phyloP scores from a whole-genome alignment of 169 alveolate genomes.

The Cryptosporidium canis region DNA sequence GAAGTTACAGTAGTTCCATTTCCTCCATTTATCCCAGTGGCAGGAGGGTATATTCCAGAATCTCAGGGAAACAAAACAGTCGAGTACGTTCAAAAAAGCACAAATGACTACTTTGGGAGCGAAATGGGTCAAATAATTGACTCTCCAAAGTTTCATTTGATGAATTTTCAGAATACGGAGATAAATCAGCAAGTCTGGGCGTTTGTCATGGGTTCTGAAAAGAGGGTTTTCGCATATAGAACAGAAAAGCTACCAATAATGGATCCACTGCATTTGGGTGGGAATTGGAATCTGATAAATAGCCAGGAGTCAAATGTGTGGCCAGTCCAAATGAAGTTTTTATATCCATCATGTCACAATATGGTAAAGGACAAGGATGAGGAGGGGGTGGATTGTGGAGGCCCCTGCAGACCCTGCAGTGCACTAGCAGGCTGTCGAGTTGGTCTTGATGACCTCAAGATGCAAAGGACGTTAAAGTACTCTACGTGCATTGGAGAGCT shows the following conservation, averaged over 20 bases:
- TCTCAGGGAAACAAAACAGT: not conserved
- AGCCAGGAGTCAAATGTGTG: not conserved
- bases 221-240: constrained; percentile 52
- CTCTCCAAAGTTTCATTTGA: constrained; percentile 17
- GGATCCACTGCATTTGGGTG: constrained; percentile 60
- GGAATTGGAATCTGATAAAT: constrained; percentile 15
- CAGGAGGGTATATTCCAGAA: constrained; percentile 52
- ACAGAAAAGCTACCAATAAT: constrained; percentile 1
- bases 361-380: constrained; percentile 80
- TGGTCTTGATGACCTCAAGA: constrained; percentile 5
- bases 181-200: constrained; percentile 62
- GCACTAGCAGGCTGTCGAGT: constrained; percentile 33
- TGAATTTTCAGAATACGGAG: not conserved
- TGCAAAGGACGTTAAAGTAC: constrained; percentile 16
- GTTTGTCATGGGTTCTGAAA: constrained; percentile 37
- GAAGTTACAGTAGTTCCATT: constrained; percentile 60
- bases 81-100: constrained; percentile 53
- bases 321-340: constrained; percentile 28
- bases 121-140: constrained; percentile 3
- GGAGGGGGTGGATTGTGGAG: constrained; percentile 82
- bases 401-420: constrained; percentile 79
- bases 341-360: constrained; percentile 77
- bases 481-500: constrained; percentile 61
- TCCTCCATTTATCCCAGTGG: constrained; percentile 63
- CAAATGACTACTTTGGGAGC: constrained; percentile 37